phyloP scores from a whole-genome alignment of 1,284 basidiomycete genomes.

The Ceratobasidium papillatum region DNA sequence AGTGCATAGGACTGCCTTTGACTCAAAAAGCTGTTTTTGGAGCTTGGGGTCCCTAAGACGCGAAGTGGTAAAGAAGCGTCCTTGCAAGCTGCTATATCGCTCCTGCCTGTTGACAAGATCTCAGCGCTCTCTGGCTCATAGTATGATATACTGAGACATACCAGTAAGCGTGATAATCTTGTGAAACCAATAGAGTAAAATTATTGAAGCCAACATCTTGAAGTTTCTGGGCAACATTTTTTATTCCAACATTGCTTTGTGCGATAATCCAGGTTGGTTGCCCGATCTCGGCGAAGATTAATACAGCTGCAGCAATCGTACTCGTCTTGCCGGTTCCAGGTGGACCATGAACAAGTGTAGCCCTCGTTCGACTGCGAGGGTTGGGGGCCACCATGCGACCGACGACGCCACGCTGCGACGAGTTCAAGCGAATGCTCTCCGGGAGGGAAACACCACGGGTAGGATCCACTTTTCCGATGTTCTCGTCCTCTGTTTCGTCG shows the following conservation, averaged over 20 bases:
- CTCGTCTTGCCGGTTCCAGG: slow-evolving; percentile 69
- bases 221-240: slow-evolving; percentile 73
- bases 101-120: slow-evolving; percentile 66
- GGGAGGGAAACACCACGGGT: slow-evolving; percentile 16
- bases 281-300: slow-evolving; percentile 54
- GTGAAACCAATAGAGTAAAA: slow-evolving; percentile 66
- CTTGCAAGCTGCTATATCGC: slow-evolving; percentile 60
- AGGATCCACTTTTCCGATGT: slow-evolving; percentile 2
- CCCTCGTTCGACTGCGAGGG: background rate
- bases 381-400: slow-evolving; percentile 30
- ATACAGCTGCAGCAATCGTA: slow-evolving; percentile 69
- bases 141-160: slow-evolving; percentile 50
- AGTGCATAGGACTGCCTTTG: slow-evolving; percentile 15
- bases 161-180: slow-evolving; percentile 69
- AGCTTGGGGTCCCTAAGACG: background rate
- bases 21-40: background rate
- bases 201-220: slow-evolving; percentile 56
- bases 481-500: slow-evolving; percentile 31
- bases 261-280: slow-evolving; percentile 74
- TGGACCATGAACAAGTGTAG: slow-evolving; percentile 64
- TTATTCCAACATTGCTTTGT: slow-evolving; percentile 73
- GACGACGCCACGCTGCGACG: slow-evolving; percentile 26
- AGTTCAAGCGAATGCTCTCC: slow-evolving; percentile 7
- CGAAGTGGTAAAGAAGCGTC: slow-evolving; percentile 15
- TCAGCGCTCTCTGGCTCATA: slow-evolving; percentile 40